Evolutionary conservation across 768 basidiomycete species (phyloP).

Genomic region (Panus rudis): DNA sequence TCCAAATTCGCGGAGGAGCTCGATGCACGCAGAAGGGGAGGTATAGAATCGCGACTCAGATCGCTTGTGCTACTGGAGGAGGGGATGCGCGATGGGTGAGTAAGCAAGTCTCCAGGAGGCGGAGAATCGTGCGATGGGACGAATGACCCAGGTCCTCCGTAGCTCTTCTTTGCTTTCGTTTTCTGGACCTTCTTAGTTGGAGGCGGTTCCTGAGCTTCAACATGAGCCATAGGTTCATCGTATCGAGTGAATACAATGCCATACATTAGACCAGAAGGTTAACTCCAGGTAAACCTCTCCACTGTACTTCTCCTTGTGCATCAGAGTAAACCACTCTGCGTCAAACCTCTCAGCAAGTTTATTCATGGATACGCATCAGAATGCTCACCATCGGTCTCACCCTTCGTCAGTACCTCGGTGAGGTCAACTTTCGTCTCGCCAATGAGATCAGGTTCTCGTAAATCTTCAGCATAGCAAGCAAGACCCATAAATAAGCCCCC

Average conservation of each 20-base stretch:
- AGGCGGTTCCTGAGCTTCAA: constrained; percentile 64
- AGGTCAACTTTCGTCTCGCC: constrained; percentile 88
- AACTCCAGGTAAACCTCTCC: constrained; percentile 95
- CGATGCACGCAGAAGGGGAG: constrained; percentile 56
- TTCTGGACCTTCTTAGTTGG: constrained; percentile 64
- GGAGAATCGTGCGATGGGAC: constrained; percentile 30
- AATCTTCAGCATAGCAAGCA: constrained; percentile 91
- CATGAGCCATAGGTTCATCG: neutral
- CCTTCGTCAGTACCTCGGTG: constrained; percentile 85
- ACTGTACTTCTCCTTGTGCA: constrained; percentile 86
- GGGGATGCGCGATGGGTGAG: constrained; percentile 8
- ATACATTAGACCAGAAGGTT: constrained; percentile 93
- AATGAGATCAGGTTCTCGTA: constrained; percentile 91
- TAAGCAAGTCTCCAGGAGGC: constrained; percentile 1
- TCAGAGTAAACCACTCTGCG: constrained; percentile 90
- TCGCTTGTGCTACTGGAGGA: constrained; percentile 14
- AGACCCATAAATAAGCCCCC: constrained; percentile 73
- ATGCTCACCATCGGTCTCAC: constrained; percentile 88
- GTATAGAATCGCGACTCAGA: constrained; percentile 44
- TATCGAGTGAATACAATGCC: constrained; percentile 16
- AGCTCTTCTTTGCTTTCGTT: constrained; percentile 45
- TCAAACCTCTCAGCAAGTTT: constrained; percentile 9
- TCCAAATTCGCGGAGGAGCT: constrained; percentile 55
- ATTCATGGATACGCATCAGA: neutral
- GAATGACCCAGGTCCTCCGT: constrained; percentile 76